A percentile compares a stretch with the other conserved stretches of the same genome.
These are phyloP conservation scores for Ceratocystis huliohia DNA, from an alignment of 2,329 filamentous ascomycete genomes.

Conservation along the genomic window DNA sequence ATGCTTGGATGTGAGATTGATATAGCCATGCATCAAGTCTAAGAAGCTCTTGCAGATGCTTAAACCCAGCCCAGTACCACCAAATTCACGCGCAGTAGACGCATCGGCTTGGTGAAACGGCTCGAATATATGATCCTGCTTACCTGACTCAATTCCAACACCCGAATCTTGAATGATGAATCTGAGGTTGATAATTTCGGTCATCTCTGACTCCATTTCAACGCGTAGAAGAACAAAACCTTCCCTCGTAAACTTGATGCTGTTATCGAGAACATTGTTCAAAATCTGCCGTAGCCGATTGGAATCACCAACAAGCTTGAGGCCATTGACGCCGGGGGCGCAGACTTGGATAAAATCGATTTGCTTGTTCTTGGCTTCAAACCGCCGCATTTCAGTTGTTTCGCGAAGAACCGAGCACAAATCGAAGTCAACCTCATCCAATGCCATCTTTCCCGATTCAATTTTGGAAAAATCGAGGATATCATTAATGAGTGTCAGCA, in stretches of 20 bases:
- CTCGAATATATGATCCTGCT: slow-evolving; percentile 59
- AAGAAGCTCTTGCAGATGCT: slow-evolving; percentile 73
- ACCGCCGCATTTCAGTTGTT: slow-evolving; percentile 76
- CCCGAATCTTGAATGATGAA: slow-evolving; percentile 68
- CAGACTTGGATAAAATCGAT: slow-evolving; percentile 58
- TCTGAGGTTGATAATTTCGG: slow-evolving; percentile 52
- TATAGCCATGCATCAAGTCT: slow-evolving; percentile 67
- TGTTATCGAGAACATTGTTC: slow-evolving; percentile 65
- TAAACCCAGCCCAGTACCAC: slow-evolving; percentile 63
- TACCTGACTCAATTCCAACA: slow-evolving; percentile 69
- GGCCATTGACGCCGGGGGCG: slow-evolving; percentile 43
- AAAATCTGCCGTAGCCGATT: slow-evolving; percentile 74
- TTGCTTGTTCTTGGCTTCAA: slow-evolving; percentile 69
- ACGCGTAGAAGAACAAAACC: slow-evolving; percentile 57
- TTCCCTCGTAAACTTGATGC: slow-evolving; percentile 60
- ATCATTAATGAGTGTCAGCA: slow-evolving; percentile 81
- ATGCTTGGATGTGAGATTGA: slow-evolving; percentile 53
- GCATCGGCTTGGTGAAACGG: slow-evolving; percentile 74
- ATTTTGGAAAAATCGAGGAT: slow-evolving; percentile 84
- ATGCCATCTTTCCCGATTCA: slow-evolving; percentile 62
- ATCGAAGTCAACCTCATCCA: slow-evolving; percentile 71
- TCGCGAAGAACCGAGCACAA: slow-evolving; percentile 61
- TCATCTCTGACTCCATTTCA: slow-evolving; percentile 48
- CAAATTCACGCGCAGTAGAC: slow-evolving; percentile 65
- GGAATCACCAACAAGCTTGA: slow-evolving; percentile 72